Evolutionary conservation across 306 rosid species (phyloP).

Genomic region (Quercus dentata): DNA sequence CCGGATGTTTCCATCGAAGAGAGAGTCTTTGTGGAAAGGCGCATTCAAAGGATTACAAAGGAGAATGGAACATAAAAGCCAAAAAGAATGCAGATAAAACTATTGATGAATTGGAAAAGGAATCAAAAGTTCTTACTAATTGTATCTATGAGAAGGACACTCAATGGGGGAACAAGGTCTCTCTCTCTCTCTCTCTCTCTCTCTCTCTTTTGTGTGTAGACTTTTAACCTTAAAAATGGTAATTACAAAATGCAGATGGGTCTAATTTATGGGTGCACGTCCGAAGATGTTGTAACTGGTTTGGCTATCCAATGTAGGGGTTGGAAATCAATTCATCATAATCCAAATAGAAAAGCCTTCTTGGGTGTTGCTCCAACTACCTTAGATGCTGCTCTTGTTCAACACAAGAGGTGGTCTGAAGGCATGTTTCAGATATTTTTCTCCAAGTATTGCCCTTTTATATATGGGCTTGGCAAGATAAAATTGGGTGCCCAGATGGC

Average conservation of each 20-base stretch:
- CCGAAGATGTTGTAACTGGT: constrained; percentile 64
- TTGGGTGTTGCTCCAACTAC: constrained; percentile 68
- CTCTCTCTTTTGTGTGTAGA: not conserved
- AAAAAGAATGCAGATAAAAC: constrained; percentile 28
- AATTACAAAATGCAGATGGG: constrained; percentile 49
- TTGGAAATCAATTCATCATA: constrained; percentile 70
- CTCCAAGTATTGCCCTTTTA: constrained; percentile 78
- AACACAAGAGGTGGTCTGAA: constrained; percentile 61
- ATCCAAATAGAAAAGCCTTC: constrained; percentile 55
- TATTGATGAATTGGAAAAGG: constrained; percentile 43
- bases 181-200: constrained; percentile 4
- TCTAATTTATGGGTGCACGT: constrained; percentile 59
- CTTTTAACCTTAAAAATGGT: not conserved
- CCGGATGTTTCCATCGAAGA: constrained; percentile 77
- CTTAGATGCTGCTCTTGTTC: constrained; percentile 44
- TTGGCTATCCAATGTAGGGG: constrained; percentile 59
- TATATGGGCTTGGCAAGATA: constrained; percentile 59
- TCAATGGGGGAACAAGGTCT: constrained; percentile 72
- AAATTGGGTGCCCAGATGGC: constrained; percentile 59
- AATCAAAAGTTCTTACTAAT: constrained; percentile 43
- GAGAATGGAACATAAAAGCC: not conserved
- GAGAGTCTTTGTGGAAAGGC: constrained; percentile 49
- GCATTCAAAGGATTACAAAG: constrained; percentile 25
- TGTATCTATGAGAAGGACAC: constrained; percentile 59
- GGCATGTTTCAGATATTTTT: constrained; percentile 57